phyloP scores from a whole-genome alignment of 2,329 filamentous ascomycete species.

The Microdochium nivale region DNA sequence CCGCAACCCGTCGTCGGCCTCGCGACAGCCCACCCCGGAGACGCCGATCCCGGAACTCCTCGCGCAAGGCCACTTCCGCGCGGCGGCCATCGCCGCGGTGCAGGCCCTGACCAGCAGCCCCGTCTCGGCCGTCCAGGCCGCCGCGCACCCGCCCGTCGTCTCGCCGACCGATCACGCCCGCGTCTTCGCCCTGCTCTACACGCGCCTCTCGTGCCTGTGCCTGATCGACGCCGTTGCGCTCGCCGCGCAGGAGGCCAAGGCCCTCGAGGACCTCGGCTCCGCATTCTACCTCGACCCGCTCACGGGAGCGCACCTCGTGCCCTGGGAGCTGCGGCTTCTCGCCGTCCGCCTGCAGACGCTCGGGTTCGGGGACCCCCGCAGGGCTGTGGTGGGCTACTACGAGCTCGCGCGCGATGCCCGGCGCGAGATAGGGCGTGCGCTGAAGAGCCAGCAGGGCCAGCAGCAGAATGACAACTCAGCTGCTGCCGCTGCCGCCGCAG shows the following conservation, averaged over 20 bases:
- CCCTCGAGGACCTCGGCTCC: constrained; percentile 52
- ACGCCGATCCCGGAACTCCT: constrained; percentile 63
- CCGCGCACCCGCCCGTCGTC: constrained; percentile 21
- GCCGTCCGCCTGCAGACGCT: constrained; percentile 78
- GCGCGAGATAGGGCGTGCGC: constrained; percentile 42
- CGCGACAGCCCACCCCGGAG: constrained; percentile 51
- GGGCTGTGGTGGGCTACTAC: constrained; percentile 84
- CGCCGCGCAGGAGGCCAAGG: constrained; percentile 59
- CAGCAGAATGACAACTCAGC: no score
- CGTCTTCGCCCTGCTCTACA: constrained; percentile 74
- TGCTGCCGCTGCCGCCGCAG: no score
- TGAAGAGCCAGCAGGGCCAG: constrained; percentile 34
- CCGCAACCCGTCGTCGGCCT: constrained; percentile 57
- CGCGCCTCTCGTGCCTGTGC: constrained; percentile 72
- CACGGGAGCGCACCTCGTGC: constrained; percentile 58
- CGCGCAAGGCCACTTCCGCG: constrained; percentile 66
- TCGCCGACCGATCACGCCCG: constrained; percentile 48
- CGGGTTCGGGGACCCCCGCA: constrained; percentile 74
- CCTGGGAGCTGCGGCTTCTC: constrained; percentile 80
- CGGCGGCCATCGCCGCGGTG: constrained; percentile 62
- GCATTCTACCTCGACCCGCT: constrained; percentile 47
- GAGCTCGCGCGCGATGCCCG: constrained; percentile 77
- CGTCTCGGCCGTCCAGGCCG: constrained; percentile 23
- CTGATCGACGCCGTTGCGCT: constrained; percentile 65
- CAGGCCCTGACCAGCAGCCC: constrained; percentile 47